phyloP scores from a whole-genome alignment of 2,329 filamentous ascomycete species.

The Fusarium pseudocircinatum region DNA sequence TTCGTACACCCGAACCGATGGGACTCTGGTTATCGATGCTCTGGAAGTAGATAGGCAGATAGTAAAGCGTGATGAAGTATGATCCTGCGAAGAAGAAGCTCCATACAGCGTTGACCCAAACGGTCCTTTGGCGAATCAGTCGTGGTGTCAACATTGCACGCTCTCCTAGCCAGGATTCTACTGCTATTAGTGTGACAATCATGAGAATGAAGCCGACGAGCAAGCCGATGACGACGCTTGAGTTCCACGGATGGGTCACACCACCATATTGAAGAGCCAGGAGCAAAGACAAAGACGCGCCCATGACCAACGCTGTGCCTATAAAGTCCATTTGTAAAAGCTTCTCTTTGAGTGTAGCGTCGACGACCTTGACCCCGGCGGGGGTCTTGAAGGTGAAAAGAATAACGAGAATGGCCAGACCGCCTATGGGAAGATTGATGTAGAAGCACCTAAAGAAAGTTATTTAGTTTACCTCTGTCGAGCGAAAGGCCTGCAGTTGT shows the following conservation, averaged over 20 bases:
- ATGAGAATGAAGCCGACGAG: not conserved
- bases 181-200: not conserved
- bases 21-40: not conserved
- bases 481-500: accelerated
- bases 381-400: not conserved
- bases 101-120: not conserved
- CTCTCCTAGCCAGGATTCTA: not conserved
- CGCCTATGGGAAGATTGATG: not conserved
- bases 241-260: not conserved
- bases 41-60: not conserved
- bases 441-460: not conserved
- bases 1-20: not conserved
- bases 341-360: not conserved
- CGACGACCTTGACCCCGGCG: not conserved
- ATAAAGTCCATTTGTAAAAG: not conserved
- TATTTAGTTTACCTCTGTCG: too few species aligned
- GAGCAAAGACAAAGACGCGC: not conserved
- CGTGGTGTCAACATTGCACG: not conserved
- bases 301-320: not conserved
- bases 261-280: not conserved
- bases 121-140: not conserved
- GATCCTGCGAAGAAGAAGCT: not conserved
- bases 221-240: not conserved
- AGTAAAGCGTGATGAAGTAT: not conserved
- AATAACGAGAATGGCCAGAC: not conserved